phyloP scores from a whole-genome alignment of 257 asterid species.

The Plantago ovata region DNA sequence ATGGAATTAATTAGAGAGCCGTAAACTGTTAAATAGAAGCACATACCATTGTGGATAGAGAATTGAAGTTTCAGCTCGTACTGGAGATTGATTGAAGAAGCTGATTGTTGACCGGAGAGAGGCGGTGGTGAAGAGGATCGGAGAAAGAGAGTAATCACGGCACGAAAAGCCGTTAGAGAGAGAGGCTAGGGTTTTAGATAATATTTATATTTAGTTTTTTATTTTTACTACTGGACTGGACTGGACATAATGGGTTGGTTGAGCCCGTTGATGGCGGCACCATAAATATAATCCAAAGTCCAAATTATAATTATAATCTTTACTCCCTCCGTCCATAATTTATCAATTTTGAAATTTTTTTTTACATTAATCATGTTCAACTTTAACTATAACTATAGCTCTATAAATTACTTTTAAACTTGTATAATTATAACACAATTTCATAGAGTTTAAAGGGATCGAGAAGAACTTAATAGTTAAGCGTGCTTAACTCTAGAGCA shows the following conservation, averaged over 20 bases:
- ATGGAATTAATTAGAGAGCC: not conserved
- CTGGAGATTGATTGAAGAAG: not conserved
- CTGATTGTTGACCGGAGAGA: too few species aligned
- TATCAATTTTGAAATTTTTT: too few species aligned
- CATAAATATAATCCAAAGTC: too few species aligned
- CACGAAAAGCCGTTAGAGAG: not conserved
- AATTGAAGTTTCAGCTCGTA: slow-evolving; percentile 7
- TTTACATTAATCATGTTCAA: too few species aligned
- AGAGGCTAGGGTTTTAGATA: not conserved
- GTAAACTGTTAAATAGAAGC: not conserved
- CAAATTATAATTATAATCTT: too few species aligned
- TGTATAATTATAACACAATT: too few species aligned
- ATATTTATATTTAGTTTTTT: not conserved
- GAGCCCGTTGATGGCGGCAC: not conserved
- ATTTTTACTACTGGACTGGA: not conserved
- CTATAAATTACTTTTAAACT: too few species aligned
- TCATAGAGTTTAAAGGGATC: too few species aligned
- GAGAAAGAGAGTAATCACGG: not conserved
- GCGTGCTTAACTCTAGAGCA: too few species aligned
- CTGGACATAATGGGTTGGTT: not conserved
- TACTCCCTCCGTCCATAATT: too few species aligned
- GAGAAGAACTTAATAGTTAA: too few species aligned
- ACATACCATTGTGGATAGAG: slow-evolving; percentile 27
- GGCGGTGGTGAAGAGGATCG: not conserved
- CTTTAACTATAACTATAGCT: too few species aligned